Evolutionary conservation across 768 basidiomycete species (phyloP).

Genomic region (Leucosporidium scottii): DNA sequence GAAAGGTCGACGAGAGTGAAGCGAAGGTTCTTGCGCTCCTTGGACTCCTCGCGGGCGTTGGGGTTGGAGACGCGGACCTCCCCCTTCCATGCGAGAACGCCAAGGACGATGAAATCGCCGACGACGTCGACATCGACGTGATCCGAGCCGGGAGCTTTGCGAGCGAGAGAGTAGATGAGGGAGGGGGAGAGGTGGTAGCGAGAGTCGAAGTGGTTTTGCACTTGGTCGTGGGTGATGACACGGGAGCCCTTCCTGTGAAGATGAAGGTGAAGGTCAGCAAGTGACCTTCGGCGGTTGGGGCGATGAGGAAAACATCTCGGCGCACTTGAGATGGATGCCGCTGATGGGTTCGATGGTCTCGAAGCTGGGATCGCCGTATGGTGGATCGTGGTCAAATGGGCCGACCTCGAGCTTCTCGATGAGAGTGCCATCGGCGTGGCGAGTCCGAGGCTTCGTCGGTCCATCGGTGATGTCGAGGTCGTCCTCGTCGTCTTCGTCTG

Average conservation of each 20-base stretch:
- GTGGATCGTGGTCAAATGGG: slow-evolving; percentile 64
- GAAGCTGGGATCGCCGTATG: slow-evolving; percentile 68
- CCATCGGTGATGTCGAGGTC: slow-evolving; percentile 19
- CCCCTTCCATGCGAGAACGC: slow-evolving; percentile 85
- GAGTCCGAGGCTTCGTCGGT: slow-evolving; percentile 32
- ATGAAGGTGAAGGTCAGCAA: no score
- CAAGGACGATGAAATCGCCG: slow-evolving; percentile 93
- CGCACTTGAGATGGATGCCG: slow-evolving; percentile 72
- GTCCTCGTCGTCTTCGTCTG: slow-evolving; percentile 2
- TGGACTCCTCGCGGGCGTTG: slow-evolving; percentile 35
- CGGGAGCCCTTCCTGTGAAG: slow-evolving; percentile 46
- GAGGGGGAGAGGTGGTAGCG: slow-evolving; percentile 86
- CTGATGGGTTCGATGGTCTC: slow-evolving; percentile 82
- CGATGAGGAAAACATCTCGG: slow-evolving; percentile 21
- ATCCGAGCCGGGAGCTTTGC: slow-evolving; percentile 53
- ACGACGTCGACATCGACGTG: slow-evolving; percentile 79
- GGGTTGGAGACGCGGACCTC: slow-evolving; percentile 51
- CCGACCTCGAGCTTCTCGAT: slow-evolving; percentile 72
- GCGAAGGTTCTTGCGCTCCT: slow-evolving; percentile 54
- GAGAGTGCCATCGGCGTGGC: slow-evolving; percentile 44
- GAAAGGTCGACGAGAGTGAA: slow-evolving; percentile 74
- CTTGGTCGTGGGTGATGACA: slow-evolving; percentile 60
- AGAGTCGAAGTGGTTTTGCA: slow-evolving; percentile 71
- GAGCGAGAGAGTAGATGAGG: slow-evolving; percentile 74
- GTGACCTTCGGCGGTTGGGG: no score